Conservation (phyloP, 352 stramenopile genomes). For the Phytophthora crassamura region DNA sequence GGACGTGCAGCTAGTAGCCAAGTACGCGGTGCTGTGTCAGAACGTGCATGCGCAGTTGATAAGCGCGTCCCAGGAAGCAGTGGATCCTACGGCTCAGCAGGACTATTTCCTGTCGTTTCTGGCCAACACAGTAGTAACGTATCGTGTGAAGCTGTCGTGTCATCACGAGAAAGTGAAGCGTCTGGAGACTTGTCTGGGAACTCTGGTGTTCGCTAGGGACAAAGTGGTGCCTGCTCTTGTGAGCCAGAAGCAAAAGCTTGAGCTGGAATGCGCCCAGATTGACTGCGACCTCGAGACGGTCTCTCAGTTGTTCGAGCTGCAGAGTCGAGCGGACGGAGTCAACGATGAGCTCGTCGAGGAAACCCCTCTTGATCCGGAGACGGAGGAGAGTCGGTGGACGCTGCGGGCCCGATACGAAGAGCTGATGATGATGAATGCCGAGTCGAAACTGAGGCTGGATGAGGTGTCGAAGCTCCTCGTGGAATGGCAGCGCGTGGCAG, state of each 20-base stretch:
- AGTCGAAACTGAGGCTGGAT: conserved; percentile 22
- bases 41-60: conserved; percentile 23
- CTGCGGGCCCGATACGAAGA: conserved; percentile 32
- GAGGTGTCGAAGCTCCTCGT: conserved; percentile 2
- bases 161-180: conserved; percentile 9
- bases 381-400: conserved; percentile 17
- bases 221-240: conserved; percentile 27
- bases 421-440: conserved; percentile 21
- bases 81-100: conserved; percentile 20
- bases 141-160: background rate
- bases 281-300: conserved; percentile 7
- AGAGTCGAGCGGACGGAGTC: background rate
- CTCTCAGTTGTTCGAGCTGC: background rate
- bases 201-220: conserved; percentile 16
- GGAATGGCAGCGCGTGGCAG: conserved; percentile 23
- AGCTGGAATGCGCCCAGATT: conserved; percentile 8
- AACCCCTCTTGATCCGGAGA: background rate
- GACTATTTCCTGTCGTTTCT: conserved; percentile 39
- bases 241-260: conserved; percentile 5
- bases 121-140: conserved; percentile 19
- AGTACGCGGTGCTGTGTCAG: conserved; percentile 15
- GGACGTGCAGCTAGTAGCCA: conserved; percentile 6
- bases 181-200: conserved; percentile 15
- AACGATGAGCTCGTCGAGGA: background rate
- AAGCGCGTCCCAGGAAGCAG: background rate